Conservation (phyloP, 345 rosid species). For the Isatis tinctoria region DNA sequence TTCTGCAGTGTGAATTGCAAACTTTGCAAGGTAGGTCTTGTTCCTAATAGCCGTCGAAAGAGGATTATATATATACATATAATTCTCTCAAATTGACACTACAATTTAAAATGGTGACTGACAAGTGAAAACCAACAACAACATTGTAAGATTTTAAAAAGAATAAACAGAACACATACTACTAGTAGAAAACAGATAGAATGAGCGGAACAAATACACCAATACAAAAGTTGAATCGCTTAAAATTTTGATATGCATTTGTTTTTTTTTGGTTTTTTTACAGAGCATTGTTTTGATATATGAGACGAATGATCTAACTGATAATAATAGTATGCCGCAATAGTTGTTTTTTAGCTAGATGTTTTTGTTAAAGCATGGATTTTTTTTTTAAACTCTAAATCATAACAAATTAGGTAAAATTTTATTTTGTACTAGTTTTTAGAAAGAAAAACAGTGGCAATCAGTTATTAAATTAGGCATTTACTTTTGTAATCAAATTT, state of each 20-base stretch:
- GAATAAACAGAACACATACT: background rate
- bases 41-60: background rate
- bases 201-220: background rate
- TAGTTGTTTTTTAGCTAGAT: background rate
- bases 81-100: background rate
- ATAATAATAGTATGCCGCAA: background rate
- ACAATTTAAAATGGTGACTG: background rate
- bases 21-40: background rate
- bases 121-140: background rate
- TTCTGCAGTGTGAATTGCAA: background rate
- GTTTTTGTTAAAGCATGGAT: background rate
- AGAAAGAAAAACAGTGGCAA: background rate
- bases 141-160: background rate
- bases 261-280: background rate
- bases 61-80: background rate
- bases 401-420: background rate
- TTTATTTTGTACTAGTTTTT: background rate
- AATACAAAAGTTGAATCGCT: background rate
- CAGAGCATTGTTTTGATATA: background rate
- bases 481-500: constrained; percentile 20
- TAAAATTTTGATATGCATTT: background rate
- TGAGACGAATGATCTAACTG: background rate
- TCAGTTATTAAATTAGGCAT: background rate
- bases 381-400: background rate
- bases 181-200: background rate